A percentile compares a stretch with the other conserved stretches of the same genome.
Conservation (phyloP, 148 eudicot genomes). For the Nyssa sinensis region DNA sequence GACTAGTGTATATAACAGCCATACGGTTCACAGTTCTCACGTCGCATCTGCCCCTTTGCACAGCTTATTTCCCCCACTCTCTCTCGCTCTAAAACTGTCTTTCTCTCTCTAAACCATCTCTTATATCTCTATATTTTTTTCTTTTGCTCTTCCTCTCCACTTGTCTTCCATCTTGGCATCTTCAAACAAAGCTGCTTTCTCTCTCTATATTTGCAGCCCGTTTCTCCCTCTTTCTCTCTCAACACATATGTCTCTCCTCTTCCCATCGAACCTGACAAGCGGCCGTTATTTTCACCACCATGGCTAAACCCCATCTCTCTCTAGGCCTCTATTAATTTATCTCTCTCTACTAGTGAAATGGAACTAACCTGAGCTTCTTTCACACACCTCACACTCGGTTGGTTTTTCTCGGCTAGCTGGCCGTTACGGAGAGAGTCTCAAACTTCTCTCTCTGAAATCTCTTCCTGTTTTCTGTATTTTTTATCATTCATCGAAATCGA, state of each 20-base stretch:
- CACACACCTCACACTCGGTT: neutral
- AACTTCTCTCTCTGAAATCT: neutral
- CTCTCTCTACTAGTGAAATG: neutral
- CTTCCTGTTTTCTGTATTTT: neutral
- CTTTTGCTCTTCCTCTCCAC: neutral
- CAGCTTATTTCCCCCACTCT: neutral
- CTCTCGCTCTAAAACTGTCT: neutral
- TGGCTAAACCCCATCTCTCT: neutral
- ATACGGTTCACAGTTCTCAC: neutral
- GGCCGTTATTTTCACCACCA: neutral
- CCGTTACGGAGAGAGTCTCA: constrained; percentile 9
- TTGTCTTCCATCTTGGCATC: neutral
- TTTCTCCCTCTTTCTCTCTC: neutral
- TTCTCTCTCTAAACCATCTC: neutral
- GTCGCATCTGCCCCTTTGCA: neutral
- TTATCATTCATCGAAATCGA: neutral
- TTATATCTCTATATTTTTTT: too few relatives aligned
- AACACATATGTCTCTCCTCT: neutral
- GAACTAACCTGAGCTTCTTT: neutral
- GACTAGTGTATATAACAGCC: neutral
- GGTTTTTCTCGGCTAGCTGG: neutral
- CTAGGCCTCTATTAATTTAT: neutral
- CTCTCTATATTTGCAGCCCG: neutral
- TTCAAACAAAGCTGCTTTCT: neutral
- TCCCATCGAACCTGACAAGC: neutral